phyloP scores from a whole-genome alignment of 768 basidiomycete species.

The Tremella mesenterica region DNA sequence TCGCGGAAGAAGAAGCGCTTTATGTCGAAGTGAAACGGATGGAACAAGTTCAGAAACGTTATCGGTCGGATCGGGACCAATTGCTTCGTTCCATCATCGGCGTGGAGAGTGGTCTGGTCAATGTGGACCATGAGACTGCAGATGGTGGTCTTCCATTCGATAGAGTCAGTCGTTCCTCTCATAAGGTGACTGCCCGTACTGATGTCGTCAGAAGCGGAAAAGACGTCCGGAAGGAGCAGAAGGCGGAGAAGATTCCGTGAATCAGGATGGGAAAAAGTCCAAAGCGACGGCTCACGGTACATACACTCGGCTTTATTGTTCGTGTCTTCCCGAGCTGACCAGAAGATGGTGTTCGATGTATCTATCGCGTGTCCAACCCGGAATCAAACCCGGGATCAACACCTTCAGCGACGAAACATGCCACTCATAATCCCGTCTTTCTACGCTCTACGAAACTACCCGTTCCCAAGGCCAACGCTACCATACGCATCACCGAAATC shows the following conservation, averaged over 20 bases:
- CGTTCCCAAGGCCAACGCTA: conserved; percentile 59
- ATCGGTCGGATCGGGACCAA: conserved; percentile 80
- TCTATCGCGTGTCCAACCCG: conserved; percentile 26
- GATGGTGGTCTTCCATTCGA: conserved; percentile 14
- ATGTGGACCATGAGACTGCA: conserved; percentile 44
- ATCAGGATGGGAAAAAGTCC: conserved; percentile 12
- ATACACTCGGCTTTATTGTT: neutral
- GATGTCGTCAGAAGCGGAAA: neutral
- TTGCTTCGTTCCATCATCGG: conserved; percentile 74
- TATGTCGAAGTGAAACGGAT: conserved; percentile 90
- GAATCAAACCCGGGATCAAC: conserved; percentile 22
- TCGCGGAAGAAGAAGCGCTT: conserved; percentile 88
- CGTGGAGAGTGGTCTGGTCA: conserved; percentile 75
- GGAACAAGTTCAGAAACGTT: conserved; percentile 81
- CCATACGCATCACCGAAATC: conserved; percentile 66
- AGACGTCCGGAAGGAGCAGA: neutral
- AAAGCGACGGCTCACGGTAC: conserved; percentile 28
- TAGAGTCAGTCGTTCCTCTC: neutral
- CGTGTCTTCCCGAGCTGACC: neutral
- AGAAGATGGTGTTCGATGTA: conserved; percentile 30
- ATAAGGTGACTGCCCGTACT: conserved; percentile 1
- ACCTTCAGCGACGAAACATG: conserved; percentile 36
- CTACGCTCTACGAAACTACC: conserved; percentile 83
- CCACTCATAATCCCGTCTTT: conserved; percentile 53
- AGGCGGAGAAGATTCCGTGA: conserved; percentile 1